Evolutionary conservation across 768 basidiomycete genomes (phyloP).

Genomic region (Leucocoprinus birnbaumii): DNA sequence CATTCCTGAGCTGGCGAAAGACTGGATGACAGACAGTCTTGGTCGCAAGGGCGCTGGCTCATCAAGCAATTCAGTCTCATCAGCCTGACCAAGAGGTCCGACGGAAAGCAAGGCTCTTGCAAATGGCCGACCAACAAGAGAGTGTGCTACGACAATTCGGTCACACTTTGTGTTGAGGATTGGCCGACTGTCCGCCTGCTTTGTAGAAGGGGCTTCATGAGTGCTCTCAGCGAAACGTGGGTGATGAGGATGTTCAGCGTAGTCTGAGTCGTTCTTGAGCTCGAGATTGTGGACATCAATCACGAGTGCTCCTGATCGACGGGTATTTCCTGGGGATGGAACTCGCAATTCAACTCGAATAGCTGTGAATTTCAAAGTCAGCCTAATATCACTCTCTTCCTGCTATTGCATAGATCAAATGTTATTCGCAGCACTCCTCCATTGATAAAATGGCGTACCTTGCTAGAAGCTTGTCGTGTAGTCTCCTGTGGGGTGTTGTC

Average conservation of each 20-base stretch:
- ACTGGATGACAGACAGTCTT: conserved; percentile 30
- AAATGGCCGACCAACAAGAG: conserved; percentile 20
- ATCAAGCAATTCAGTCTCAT: background rate
- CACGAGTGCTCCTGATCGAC: conserved; percentile 68
- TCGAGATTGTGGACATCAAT: conserved; percentile 57
- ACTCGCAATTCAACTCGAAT: conserved; percentile 69
- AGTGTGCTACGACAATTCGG: conserved; percentile 49
- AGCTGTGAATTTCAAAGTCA: conserved; percentile 43
- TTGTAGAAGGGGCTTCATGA: background rate
- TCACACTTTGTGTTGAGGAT: conserved; percentile 28
- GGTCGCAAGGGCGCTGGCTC: conserved; percentile 25
- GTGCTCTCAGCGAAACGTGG: conserved; percentile 24
- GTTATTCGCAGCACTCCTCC: too few relatives aligned
- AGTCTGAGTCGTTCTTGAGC: conserved; percentile 17
- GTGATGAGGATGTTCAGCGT: conserved; percentile 11
- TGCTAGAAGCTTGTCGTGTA: background rate
- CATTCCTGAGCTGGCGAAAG: conserved; percentile 16
- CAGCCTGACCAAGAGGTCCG: conserved; percentile 10
- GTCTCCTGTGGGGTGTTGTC: conserved; percentile 21
- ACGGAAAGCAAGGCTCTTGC: conserved; percentile 12
- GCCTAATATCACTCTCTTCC: background rate
- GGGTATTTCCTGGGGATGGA: conserved; percentile 47
- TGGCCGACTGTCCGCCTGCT: background rate
- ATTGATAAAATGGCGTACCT: background rate
- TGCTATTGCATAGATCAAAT: background rate